A percentile compares a stretch with the other conserved stretches of the same genome.
Evolutionary conservation across 169 alveolate genomes (phyloP).

Genomic region (Plasmodium gonderi): DNA sequence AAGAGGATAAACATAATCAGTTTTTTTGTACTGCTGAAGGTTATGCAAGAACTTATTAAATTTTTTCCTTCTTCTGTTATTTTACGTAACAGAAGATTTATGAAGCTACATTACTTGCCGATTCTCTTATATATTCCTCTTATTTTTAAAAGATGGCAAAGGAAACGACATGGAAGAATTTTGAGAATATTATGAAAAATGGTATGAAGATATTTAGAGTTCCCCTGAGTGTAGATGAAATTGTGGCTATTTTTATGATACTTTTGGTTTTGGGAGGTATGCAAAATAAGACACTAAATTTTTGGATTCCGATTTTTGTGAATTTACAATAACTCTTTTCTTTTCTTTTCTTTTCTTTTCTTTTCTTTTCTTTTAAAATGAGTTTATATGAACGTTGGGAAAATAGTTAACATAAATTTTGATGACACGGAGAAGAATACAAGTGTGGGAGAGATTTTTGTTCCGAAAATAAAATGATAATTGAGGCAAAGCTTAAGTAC

Average conservation of each 20-base stretch:
- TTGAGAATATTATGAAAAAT: neutral
- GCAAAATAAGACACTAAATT: neutral
- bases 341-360: neutral
- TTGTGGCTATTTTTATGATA: neutral
- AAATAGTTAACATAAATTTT: neutral
- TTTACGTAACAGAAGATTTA: no score
- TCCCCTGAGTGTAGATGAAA: neutral
- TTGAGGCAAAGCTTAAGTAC: no score
- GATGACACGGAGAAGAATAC: no score
- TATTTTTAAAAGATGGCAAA: neutral
- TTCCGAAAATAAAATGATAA: no score
- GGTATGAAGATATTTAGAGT: neutral
- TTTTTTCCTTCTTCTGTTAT: no score
- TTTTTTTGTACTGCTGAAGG: no score
- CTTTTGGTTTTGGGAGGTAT: neutral
- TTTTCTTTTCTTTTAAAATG: neutral
- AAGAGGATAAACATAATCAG: no score
- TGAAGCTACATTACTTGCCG: no score
- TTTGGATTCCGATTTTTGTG: neutral
- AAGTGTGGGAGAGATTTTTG: no score
- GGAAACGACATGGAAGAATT: neutral
- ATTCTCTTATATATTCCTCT: no score
- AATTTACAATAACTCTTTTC: neutral
- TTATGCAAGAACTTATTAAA: no score
- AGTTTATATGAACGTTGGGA: neutral